Conservation (phyloP, 2,329 filamentous ascomycete species). For the Paracamarosporium sp. region DNA sequence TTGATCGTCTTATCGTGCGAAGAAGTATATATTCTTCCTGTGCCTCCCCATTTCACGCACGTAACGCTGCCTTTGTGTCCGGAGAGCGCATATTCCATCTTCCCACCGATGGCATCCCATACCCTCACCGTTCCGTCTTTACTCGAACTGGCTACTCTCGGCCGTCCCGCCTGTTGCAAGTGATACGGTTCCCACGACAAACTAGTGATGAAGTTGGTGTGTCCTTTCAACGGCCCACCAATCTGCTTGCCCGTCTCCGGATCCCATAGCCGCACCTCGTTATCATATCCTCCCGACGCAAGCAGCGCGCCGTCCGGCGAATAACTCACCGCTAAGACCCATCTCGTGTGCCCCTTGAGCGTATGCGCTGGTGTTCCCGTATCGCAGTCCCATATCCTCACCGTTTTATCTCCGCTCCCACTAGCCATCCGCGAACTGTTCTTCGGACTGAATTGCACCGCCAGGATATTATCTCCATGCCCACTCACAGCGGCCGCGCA, state of each 20-base stretch:
- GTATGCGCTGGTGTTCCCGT: slow-evolving; percentile 89
- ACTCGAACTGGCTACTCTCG: slow-evolving; percentile 82
- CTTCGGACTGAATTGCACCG: slow-evolving; percentile 83
- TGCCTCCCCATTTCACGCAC: slow-evolving; percentile 95
- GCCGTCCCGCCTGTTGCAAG: slow-evolving; percentile 73
- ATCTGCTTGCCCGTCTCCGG: slow-evolving; percentile 78
- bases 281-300: slow-evolving; percentile 93
- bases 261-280: slow-evolving; percentile 89
- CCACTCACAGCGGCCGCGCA: slow-evolving; percentile 88
- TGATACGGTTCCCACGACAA: slow-evolving; percentile 95
- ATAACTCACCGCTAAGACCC: slow-evolving; percentile 89
- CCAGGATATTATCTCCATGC: slow-evolving; percentile 89
- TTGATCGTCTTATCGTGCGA: slow-evolving; percentile 94
- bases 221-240: slow-evolving; percentile 78
- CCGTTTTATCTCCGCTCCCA: slow-evolving; percentile 89
- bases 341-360: slow-evolving; percentile 84
- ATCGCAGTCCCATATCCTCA: slow-evolving; percentile 92
- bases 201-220: slow-evolving; percentile 87
- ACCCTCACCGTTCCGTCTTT: slow-evolving; percentile 89
- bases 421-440: slow-evolving; percentile 81
- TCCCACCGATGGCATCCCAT: slow-evolving; percentile 81
- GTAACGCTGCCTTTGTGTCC: slow-evolving; percentile 90
- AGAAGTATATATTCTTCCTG: slow-evolving; percentile 60
- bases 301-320: slow-evolving; percentile 82
- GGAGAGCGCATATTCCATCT: slow-evolving; percentile 80